These are phyloP conservation scores for Limonium bicolor DNA, from an alignment of 148 eudicot species.

Conservation along the genomic window DNA sequence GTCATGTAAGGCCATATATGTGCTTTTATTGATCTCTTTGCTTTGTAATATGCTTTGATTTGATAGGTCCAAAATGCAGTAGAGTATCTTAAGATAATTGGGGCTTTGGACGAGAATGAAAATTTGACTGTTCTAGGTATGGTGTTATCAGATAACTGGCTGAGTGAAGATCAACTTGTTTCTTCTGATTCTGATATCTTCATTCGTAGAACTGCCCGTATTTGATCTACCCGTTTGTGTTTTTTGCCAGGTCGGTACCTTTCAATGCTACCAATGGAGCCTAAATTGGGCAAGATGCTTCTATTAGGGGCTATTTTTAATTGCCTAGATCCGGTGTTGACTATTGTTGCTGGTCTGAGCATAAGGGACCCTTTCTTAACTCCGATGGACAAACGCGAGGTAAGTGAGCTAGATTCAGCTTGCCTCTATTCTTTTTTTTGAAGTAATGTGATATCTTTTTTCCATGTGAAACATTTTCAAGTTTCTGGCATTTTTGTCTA, in stretches of 20 bases:
- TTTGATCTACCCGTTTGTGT: neutral
- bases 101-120: conserved; percentile 86
- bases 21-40: neutral
- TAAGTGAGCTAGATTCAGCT: conserved; percentile 21
- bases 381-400: conserved; percentile 93
- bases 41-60: conserved; percentile 1
- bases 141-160: neutral
- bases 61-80: conserved; percentile 94
- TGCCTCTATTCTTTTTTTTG: too few relatives aligned
- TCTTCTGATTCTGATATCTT: neutral
- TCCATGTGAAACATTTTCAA: neutral
- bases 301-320: conserved; percentile 67
- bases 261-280: conserved; percentile 93
- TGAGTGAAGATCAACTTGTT: too few relatives aligned
- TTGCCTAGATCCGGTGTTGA: conserved; percentile 84
- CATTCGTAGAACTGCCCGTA: neutral
- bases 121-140: conserved; percentile 32
- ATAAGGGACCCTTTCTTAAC: conserved; percentile 91
- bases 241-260: conserved; percentile 61
- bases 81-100: conserved; percentile 83
- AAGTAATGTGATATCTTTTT: too few relatives aligned
- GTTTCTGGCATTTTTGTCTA: neutral
- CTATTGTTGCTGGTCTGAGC: conserved; percentile 87
- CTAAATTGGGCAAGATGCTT: conserved; percentile 97
- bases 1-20: too few relatives aligned